Conservation (phyloP, 2,329 filamentous ascomycete species). For the Pezicula radicicola region DNA sequence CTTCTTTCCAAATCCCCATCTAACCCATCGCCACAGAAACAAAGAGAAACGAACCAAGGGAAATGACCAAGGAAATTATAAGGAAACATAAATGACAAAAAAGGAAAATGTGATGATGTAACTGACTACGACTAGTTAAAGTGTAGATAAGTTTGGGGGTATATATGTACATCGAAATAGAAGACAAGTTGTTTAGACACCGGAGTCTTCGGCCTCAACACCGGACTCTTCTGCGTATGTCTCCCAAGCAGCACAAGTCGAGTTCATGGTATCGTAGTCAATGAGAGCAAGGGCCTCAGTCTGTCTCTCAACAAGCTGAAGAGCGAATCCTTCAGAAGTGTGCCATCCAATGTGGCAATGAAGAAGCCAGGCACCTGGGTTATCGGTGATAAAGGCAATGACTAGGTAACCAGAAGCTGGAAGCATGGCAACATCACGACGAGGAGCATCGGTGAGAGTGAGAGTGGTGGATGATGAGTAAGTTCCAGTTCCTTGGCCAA, state of each 20-base stretch:
- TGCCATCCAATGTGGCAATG: constrained; percentile 41
- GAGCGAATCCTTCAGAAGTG: constrained; percentile 44
- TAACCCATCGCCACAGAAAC: too few species aligned
- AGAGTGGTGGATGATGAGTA: not conserved
- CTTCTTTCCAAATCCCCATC: too few species aligned
- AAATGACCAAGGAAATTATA: too few species aligned
- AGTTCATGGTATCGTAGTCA: constrained; percentile 22
- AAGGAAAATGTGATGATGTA: too few species aligned
- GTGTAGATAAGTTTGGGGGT: too few species aligned
- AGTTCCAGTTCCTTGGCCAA: constrained; percentile 41
- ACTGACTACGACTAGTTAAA: too few species aligned
- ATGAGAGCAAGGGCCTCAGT: constrained; percentile 12
- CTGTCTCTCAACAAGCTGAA: constrained; percentile 41
- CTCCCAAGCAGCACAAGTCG: constrained; percentile 20
- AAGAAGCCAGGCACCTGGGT: constrained; percentile 7
- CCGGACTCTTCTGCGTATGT: constrained; percentile 18
- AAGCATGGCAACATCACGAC: constrained; percentile 47
- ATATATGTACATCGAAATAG: too few species aligned
- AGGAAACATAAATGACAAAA: too few species aligned
- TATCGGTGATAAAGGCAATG: constrained; percentile 7
- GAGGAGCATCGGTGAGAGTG: constrained; percentile 37
- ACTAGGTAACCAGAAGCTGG: constrained; percentile 9
- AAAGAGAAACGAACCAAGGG: too few species aligned
- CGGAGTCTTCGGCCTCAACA: constrained; percentile 17
- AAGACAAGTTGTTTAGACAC: constrained; percentile 9